phyloP scores from a whole-genome alignment of 2,329 filamentous ascomycete species.

The Xylaria sp. region DNA sequence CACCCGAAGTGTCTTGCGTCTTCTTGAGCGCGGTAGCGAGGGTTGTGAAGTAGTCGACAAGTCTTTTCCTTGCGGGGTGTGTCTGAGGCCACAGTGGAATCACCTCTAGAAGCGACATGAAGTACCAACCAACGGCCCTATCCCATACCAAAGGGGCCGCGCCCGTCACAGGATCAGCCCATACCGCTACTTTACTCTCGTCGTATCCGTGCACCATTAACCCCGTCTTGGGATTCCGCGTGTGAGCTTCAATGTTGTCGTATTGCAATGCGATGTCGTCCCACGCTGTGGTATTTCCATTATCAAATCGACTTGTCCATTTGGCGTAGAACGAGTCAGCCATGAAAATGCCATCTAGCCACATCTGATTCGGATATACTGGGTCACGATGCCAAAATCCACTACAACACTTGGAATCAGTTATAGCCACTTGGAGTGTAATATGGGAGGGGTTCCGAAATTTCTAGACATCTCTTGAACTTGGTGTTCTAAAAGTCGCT shows the following conservation, averaged over 20 bases:
- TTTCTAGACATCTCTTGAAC: too few species aligned
- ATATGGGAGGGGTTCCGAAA: too few species aligned
- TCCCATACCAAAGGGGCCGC: constrained; percentile 63
- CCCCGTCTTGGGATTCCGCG: constrained; percentile 51
- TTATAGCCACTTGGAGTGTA: too few species aligned
- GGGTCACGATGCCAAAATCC: constrained; percentile 65
- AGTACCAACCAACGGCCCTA: constrained; percentile 61
- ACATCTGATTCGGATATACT: constrained; percentile 59
- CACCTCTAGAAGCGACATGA: constrained; percentile 59
- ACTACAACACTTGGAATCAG: too few species aligned
- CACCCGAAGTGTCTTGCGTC: constrained; percentile 57
- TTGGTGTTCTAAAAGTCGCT: too few species aligned
- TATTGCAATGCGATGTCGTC: constrained; percentile 57
- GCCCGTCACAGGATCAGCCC: constrained; percentile 60
- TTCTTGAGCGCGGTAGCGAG: constrained; percentile 55
- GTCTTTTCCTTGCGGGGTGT: constrained; percentile 51
- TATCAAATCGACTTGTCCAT: constrained; percentile 54
- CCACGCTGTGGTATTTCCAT: constrained; percentile 54
- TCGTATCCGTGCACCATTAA: constrained; percentile 65
- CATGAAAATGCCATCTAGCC: constrained; percentile 67
- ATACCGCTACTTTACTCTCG: constrained; percentile 56
- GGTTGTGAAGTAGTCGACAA: constrained; percentile 54
- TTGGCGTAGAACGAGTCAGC: constrained; percentile 57
- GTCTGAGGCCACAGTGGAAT: constrained; percentile 55
- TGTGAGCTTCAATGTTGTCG: constrained; percentile 55